Evolutionary conservation across 257 asterid species (phyloP), one percentile per base, ranked within the genome.

Genomic region (Ocimum tenuiflorum): DNA sequence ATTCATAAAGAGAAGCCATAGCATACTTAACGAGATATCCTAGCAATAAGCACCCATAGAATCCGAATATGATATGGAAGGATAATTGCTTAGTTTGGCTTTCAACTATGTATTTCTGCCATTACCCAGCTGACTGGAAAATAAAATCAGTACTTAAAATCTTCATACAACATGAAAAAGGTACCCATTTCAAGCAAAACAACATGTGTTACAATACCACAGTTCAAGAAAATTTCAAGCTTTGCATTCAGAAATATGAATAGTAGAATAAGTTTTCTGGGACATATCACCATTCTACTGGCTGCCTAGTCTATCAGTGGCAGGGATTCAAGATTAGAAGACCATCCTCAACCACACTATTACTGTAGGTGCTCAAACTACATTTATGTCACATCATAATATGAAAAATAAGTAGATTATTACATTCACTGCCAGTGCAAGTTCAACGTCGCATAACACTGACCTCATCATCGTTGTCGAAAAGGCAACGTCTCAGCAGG

Each of bases 391-490:
- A 24, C 20, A n/a, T 57, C 18, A 22, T 47, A 55, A n/a, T 45
- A 47, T 51, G 58, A 52, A 56, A 57, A 49, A 19, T 33, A 14
- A 54, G 17, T 35, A 46, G 31, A 10, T 38, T 23, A 0, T 31
- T 22, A 23, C 60, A 70, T 57, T 33, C 33, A 17, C 51, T 67
- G 43, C 22, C 10, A 19, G 39, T 60, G 48, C 35, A 54, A 57
- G 55, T 47, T 68, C 31, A 27, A 33, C 54, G 50, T 14, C 12
- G 43, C 31, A 27, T 43, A 45, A 73, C 54, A 80, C 94, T 79
- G 68, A 88, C 97, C 95, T 91, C 97, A 63, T 91, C 97, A 70
- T 88, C 97, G 50, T 69, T 84, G 87, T 91, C 96, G 42, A 83
- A 86, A 67, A 91, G 94, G 75, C 97, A 91, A 65, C 95, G 95